These are phyloP conservation scores for Wickerhamiella cacticola DNA, from an alignment of 805 yeast genomes.

Conservation along the genomic window DNA sequence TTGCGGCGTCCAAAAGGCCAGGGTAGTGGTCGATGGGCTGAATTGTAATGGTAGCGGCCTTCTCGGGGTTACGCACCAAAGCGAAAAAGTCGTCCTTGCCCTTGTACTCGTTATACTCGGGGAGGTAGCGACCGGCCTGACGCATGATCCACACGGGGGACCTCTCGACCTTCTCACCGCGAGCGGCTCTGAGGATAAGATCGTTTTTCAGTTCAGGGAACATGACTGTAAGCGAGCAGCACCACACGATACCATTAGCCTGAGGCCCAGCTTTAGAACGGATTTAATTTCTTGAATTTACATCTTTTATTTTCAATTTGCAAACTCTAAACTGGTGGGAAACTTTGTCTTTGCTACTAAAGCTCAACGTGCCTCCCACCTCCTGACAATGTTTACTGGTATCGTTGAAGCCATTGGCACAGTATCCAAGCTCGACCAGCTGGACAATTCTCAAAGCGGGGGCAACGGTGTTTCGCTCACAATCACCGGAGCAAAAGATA, in stretches of 20 bases:
- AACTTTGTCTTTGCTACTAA: no score
- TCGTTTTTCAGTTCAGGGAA: constrained; percentile 83
- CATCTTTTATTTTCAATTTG: no score
- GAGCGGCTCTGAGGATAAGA: constrained; percentile 80
- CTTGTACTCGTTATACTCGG: constrained; percentile 85
- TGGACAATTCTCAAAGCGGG: constrained; percentile 43
- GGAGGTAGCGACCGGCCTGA: constrained; percentile 32
- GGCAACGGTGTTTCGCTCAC: constrained; percentile 66
- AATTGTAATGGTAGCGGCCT: constrained; percentile 86
- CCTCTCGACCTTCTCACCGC: constrained; percentile 81
- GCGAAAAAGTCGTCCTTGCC: constrained; percentile 82
- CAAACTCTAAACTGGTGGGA: no score
- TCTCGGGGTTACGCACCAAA: constrained; percentile 88
- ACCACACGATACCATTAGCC: no score
- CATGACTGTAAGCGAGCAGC: constrained; percentile 14
- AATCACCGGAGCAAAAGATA: constrained; percentile 46
- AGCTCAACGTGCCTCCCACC: neutral
- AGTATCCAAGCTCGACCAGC: constrained; percentile 36
- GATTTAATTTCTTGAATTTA: no score
- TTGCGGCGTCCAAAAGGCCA: constrained; percentile 91
- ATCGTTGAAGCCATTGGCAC: constrained; percentile 74
- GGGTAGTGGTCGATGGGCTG: constrained; percentile 87
- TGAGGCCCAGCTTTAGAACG: no score
- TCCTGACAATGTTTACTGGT: constrained; percentile 72
- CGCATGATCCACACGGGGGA: constrained; percentile 62